These are phyloP conservation scores for Ogataea philodendri DNA, from an alignment of 805 yeast species.

Conservation along the genomic window DNA sequence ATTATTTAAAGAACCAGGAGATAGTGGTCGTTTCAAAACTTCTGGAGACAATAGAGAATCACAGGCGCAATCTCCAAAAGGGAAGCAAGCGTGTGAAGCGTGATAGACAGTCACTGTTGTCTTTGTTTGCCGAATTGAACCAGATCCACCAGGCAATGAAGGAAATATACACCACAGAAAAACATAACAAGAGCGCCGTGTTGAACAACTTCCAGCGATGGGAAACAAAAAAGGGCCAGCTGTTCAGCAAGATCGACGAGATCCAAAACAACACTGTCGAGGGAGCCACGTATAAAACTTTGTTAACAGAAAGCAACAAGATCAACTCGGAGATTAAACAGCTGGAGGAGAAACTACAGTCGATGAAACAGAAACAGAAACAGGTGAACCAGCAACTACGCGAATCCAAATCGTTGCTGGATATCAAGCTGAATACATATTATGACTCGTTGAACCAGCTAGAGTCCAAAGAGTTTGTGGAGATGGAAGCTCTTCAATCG, in stretches of 20 bases:
- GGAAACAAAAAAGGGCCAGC: conserved; percentile 38
- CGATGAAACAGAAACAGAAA: conserved; percentile 36
- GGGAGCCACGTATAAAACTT: conserved; percentile 39
- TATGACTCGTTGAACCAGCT: conserved; percentile 34
- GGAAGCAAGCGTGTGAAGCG: conserved; percentile 37
- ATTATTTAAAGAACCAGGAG: conserved; percentile 35
- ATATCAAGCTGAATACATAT: conserved; percentile 45
- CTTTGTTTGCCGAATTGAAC: conserved; percentile 36
- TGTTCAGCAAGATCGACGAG: conserved; percentile 37
- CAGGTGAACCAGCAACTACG: conserved; percentile 39
- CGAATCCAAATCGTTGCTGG: conserved; percentile 49
- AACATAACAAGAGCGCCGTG: conserved; percentile 29
- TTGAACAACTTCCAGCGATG: conserved; percentile 37
- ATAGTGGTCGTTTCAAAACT: conserved; percentile 26
- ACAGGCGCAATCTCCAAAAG: conserved; percentile 28
- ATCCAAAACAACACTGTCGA: conserved; percentile 41
- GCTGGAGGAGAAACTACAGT: conserved; percentile 37
- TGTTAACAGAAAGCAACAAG: conserved; percentile 35
- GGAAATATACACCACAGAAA: conserved; percentile 45
- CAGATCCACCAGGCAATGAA: conserved; percentile 43
- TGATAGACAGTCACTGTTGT: conserved; percentile 32
- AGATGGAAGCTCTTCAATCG: conserved; percentile 17
- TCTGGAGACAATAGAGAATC: conserved; percentile 26
- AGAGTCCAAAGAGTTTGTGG: conserved; percentile 22
- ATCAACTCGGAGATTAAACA: conserved; percentile 39